These are phyloP conservation scores for Fusarium brevicatenulatum DNA, from an alignment of 2,329 filamentous ascomycete genomes.

Conservation along the genomic window DNA sequence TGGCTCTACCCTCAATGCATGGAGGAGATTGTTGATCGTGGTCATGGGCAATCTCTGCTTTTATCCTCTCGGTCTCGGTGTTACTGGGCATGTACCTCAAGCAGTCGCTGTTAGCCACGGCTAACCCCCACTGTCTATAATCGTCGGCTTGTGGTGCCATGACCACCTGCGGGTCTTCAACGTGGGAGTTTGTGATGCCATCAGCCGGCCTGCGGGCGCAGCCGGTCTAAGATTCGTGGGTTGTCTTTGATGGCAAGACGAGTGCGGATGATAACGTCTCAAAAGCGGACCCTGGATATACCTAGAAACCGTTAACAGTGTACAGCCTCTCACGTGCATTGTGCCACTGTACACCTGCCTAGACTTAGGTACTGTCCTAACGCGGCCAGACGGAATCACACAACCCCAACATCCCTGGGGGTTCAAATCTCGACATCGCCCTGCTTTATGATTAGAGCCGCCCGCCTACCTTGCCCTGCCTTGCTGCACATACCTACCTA, in stretches of 20 bases:
- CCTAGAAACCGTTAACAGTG: constrained; percentile 18
- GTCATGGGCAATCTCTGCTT: constrained; percentile 15
- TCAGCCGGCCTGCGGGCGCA: constrained; percentile 45
- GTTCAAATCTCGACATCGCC: constrained; percentile 45
- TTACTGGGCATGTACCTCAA: constrained; percentile 7
- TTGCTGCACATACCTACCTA: background rate
- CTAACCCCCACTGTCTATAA: constrained; percentile 39
- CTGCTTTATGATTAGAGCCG: constrained; percentile 46
- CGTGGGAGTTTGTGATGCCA: constrained; percentile 47
- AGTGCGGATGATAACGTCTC: constrained; percentile 44
- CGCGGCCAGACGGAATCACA: constrained; percentile 38
- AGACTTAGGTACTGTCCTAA: constrained; percentile 31
- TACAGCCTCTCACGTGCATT: constrained; percentile 12
- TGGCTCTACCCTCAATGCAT: background rate
- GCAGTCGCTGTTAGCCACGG: background rate
- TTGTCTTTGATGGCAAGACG: constrained; percentile 39
- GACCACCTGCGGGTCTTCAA: constrained; percentile 42
- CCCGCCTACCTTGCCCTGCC: constrained; percentile 24
- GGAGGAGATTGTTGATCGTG: background rate
- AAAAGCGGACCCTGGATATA: constrained; percentile 28
- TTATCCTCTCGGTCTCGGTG: constrained; percentile 24
- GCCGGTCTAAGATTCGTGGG: constrained; percentile 44
- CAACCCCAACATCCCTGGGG: constrained; percentile 41
- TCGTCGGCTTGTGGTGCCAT: constrained; percentile 41
- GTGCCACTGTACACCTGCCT: background rate